A percentile compares a stretch with the other conserved stretches of the same genome.
These are phyloP conservation scores for Aureobasidium sp. DNA, from an alignment of 2,329 filamentous ascomycete genomes.

Conservation along the genomic window DNA sequence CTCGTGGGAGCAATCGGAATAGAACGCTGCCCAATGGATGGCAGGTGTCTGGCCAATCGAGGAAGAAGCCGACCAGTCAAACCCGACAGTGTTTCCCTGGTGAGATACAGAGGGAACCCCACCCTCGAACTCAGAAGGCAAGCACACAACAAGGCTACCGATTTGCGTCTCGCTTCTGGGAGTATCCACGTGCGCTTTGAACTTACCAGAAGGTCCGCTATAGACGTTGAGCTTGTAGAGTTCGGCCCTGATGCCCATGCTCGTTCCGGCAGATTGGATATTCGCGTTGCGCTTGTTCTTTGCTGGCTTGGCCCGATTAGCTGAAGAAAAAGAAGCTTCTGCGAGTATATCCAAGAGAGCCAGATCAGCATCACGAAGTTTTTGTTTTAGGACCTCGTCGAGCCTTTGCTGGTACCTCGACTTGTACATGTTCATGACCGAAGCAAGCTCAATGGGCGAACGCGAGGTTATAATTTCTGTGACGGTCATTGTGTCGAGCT, in stretches of 20 bases:
- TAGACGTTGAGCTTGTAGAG: slow-evolving; percentile 52
- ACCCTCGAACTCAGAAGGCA: slow-evolving; percentile 25
- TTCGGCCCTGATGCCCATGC: slow-evolving; percentile 41
- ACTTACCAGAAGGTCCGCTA: slow-evolving; percentile 16
- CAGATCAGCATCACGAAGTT: neutral
- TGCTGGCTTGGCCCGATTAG: neutral
- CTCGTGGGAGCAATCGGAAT: slow-evolving; percentile 49
- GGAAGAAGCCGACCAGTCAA: slow-evolving; percentile 35
- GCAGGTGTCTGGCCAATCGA: neutral
- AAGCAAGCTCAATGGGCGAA: neutral
- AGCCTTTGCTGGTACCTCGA: neutral
- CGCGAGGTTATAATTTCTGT: neutral
- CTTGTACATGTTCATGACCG: neutral
- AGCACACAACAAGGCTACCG: slow-evolving; percentile 22
- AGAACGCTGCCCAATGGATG: slow-evolving; percentile 47
- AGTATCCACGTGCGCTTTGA: slow-evolving; percentile 27
- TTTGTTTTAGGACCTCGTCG: neutral
- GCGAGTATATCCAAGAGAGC: neutral
- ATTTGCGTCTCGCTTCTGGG: slow-evolving; percentile 22
- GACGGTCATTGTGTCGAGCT: neutral
- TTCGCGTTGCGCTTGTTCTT: neutral
- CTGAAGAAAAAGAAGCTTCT: neutral
- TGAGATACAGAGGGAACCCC: slow-evolving; percentile 42
- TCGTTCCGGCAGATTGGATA: neutral
- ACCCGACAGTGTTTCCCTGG: slow-evolving; percentile 28